Evolutionary conservation across 768 basidiomycete species (phyloP).

Genomic region (Vararia minispora): DNA sequence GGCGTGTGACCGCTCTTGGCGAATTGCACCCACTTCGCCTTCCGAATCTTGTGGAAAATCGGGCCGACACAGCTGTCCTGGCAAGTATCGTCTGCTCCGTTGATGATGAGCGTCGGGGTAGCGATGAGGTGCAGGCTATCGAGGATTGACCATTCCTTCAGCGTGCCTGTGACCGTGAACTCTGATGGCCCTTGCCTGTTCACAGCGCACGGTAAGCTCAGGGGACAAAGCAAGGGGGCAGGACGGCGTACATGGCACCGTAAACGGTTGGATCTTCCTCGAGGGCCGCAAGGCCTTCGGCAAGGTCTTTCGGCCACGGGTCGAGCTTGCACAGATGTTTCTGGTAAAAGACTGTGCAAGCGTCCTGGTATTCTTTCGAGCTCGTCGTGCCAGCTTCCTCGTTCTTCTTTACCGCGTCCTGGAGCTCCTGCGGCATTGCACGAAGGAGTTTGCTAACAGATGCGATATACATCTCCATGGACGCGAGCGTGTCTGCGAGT

Average conservation of each 20-base stretch:
- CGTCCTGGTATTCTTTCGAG: constrained; percentile 33
- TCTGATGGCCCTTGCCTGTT: constrained; percentile 22
- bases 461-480: constrained; percentile 31
- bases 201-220: neutral
- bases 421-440: constrained; percentile 30
- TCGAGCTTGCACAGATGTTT: constrained; percentile 32
- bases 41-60: constrained; percentile 27
- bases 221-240: neutral
- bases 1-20: constrained; percentile 3
- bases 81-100: constrained; percentile 30
- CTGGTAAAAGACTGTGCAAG: constrained; percentile 29
- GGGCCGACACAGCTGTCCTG: constrained; percentile 27
- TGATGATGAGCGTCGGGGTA: constrained; percentile 23
- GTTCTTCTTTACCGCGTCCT: constrained; percentile 30
- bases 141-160: constrained; percentile 37
- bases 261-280: constrained; percentile 38
- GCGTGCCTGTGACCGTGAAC: constrained; percentile 27
- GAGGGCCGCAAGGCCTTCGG: constrained; percentile 21
- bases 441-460: constrained; percentile 20
- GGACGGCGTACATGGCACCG: constrained; percentile 27
- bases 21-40: constrained; percentile 27
- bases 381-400: constrained; percentile 34
- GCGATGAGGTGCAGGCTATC: constrained; percentile 31
- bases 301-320: constrained; percentile 32
- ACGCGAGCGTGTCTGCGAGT: constrained; percentile 33